Evolutionary conservation across 106 monocot species (phyloP).

Genomic region (Phalaenopsis equestris): DNA sequence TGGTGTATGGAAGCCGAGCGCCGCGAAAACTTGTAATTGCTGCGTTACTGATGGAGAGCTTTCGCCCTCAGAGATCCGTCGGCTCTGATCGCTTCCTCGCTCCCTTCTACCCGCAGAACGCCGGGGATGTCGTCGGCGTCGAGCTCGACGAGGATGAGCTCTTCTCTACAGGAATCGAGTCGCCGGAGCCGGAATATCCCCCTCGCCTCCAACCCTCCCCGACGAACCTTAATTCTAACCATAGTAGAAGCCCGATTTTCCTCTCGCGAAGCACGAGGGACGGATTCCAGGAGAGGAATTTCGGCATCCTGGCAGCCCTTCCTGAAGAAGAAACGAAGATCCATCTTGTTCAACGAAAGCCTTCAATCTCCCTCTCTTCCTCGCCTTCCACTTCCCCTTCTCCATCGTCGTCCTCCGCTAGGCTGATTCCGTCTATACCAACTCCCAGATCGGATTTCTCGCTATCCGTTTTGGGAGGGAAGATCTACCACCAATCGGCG

Average conservation of each 20-base stretch:
- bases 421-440: conserved; percentile 32
- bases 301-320: conserved; percentile 65
- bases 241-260: neutral
- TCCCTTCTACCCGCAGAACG: conserved; percentile 7
- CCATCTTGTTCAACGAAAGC: conserved; percentile 25
- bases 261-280: neutral
- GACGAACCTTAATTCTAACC: conserved; percentile 2
- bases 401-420: conserved; percentile 13
- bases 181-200: neutral
- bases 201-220: neutral
- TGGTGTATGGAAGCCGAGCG: neutral
- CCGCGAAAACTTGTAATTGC: neutral
- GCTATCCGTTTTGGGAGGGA: conserved; percentile 10
- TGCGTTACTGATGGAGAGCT: conserved; percentile 10
- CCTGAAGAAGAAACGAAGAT: conserved; percentile 31
- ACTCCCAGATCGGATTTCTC: conserved; percentile 27
- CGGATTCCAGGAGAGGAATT: conserved; percentile 22
- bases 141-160: conserved; percentile 73
- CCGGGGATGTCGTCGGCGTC: conserved; percentile 16
- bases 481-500: conserved; percentile 39
- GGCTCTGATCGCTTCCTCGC: conserved; percentile 58
- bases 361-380: conserved; percentile 23
- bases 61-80: conserved; percentile 22
- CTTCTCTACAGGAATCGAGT: conserved; percentile 26
- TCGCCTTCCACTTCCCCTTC: conserved; percentile 31